These are phyloP conservation scores for Botrytis cinerea DNA, from an alignment of 2,329 filamentous ascomycete species.

Conservation along the genomic window DNA sequence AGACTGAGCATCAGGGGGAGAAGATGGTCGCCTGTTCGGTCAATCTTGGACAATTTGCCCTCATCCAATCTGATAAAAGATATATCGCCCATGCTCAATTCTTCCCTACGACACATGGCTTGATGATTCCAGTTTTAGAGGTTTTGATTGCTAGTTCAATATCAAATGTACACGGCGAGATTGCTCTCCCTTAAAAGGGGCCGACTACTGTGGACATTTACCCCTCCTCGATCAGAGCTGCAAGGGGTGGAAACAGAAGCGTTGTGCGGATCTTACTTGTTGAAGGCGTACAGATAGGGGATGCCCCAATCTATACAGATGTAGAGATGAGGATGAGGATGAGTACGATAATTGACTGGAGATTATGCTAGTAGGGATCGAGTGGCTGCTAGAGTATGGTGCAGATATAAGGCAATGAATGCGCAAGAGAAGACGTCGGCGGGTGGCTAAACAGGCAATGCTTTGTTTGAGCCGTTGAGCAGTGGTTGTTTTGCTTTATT, in stretches of 20 bases:
- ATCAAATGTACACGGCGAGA: background rate
- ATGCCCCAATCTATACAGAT: background rate
- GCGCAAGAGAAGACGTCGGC: background rate
- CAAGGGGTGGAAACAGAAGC: background rate
- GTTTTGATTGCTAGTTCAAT: background rate
- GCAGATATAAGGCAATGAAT: background rate
- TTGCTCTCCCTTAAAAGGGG: background rate
- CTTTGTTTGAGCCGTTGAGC: background rate
- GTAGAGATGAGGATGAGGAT: background rate
- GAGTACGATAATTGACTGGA: background rate
- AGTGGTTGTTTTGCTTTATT: background rate
- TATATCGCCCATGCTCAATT: background rate
- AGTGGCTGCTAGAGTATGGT: background rate
- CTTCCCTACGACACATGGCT: background rate
- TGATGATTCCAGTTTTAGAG: background rate
- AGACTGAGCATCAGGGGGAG: background rate
- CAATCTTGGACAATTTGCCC: background rate
- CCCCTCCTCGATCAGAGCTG: background rate
- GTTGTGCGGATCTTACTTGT: background rate
- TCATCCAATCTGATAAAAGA: background rate
- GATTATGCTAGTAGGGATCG: background rate
- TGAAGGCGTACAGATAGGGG: background rate
- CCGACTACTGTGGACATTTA: background rate
- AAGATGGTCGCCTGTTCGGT: background rate
- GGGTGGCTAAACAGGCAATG: background rate